These are phyloP conservation scores for Haematococcus lacustris DNA, from an alignment of 139 green algal genomes.

Conservation along the genomic window DNA sequence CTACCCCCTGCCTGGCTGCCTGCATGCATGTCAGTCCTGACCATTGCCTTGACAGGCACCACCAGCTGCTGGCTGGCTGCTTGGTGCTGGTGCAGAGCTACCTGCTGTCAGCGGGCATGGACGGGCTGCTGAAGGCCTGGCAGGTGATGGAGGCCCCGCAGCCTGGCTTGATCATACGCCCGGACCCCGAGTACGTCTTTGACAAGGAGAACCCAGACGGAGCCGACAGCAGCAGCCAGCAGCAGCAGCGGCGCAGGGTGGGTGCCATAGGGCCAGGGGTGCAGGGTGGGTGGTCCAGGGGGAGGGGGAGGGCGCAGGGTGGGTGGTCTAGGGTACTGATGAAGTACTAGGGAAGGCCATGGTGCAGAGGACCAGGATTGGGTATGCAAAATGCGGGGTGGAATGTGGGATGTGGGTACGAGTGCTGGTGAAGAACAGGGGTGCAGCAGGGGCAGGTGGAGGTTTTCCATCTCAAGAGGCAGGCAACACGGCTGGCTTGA, in stretches of 20 bases:
- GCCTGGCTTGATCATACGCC: constrained; percentile 20
- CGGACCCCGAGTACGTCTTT: constrained; percentile 13
- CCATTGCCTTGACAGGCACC: no score
- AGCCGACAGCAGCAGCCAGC: neutral
- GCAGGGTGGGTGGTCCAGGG: neutral
- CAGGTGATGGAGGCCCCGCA: constrained; percentile 12
- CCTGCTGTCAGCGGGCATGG: constrained; percentile 21
- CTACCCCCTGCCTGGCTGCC: neutral
- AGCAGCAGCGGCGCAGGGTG: neutral
- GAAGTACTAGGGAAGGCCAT: neutral
- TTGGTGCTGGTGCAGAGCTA: constrained; percentile 20
- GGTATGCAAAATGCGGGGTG: neutral
- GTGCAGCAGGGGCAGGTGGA: no score
- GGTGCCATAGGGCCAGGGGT: neutral
- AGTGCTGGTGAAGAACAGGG: no score
- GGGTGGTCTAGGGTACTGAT: neutral
- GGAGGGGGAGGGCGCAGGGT: neutral
- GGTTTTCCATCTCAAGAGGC: no score
- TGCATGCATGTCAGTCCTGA: no score
- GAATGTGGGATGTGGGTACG: no score
- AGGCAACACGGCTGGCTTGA: no score
- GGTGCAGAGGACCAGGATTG: neutral
- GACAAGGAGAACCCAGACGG: constrained; percentile 15
- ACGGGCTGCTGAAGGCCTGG: constrained; percentile 35
- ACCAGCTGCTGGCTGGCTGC: no score